A percentile compares a stretch with the other conserved stretches of the same genome.
These are phyloP conservation scores for Piper longum DNA, from an alignment of 164 flowering plant genomes.

Conservation along the genomic window DNA sequence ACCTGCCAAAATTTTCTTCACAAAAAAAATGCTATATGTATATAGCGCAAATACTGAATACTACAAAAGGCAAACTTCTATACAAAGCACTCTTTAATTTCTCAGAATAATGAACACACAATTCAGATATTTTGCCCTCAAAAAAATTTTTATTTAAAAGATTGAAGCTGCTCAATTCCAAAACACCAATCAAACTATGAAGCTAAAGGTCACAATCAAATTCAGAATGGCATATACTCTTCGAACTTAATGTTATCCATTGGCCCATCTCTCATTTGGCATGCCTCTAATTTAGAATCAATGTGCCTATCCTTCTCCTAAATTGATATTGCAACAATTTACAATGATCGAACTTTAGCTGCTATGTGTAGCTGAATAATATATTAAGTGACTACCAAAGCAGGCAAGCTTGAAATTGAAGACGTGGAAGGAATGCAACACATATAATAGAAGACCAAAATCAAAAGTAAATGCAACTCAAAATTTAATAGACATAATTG, in stretches of 20 bases:
- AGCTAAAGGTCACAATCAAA: no score
- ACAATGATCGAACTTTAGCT: not conserved
- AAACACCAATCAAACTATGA: no score
- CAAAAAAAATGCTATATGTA: not conserved
- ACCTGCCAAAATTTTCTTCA: not conserved
- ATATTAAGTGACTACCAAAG: no score
- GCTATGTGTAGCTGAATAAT: not conserved
- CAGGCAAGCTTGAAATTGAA: not conserved
- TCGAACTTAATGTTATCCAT: no score
- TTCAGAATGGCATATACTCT: no score
- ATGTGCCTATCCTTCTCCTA: not conserved
- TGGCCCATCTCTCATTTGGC: not conserved
- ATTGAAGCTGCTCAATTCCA: no score
- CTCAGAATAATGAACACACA: no score
- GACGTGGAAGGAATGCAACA: not conserved
- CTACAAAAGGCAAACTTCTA: not conserved
- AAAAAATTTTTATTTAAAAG: no score
- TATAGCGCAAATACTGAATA: not conserved
- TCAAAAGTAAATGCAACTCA: not conserved
- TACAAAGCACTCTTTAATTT: no score
- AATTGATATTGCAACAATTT: no score
- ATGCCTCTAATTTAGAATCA: not conserved
- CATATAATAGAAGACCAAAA: not conserved
- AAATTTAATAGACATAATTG: constrained; percentile 36
- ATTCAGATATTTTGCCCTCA: no score